Evolutionary conservation across 805 yeast genomes (phyloP).

Genomic region (Wickerhamiella cacticola): DNA sequence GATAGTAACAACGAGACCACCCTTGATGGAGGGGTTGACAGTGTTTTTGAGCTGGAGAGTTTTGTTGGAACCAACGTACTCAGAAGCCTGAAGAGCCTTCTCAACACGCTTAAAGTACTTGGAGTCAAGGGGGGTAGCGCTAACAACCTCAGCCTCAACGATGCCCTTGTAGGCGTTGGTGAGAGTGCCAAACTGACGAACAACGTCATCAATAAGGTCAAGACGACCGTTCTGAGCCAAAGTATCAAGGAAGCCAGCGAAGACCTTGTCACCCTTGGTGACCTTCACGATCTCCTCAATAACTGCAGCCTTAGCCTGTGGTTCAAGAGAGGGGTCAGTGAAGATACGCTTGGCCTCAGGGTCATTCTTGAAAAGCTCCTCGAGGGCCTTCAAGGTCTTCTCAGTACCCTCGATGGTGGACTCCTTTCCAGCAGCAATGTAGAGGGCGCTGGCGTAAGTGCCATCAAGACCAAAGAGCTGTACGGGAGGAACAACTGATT

Average conservation of each 20-base stretch:
- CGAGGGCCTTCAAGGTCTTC: constrained; percentile 49
- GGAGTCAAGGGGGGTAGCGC: constrained; percentile 71
- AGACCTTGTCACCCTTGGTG: constrained; percentile 52
- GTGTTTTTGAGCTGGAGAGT: constrained; percentile 71
- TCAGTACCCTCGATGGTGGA: constrained; percentile 61
- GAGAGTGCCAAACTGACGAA: constrained; percentile 59
- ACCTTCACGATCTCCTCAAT: constrained; percentile 43
- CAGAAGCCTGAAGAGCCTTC: constrained; percentile 62
- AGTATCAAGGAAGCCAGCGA: constrained; percentile 67
- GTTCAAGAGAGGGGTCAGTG: constrained; percentile 71
- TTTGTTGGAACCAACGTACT: constrained; percentile 75
- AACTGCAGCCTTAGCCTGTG: constrained; percentile 59
- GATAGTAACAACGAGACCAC: constrained; percentile 91
- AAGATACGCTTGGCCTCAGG: constrained; percentile 49
- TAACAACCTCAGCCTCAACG: constrained; percentile 85
- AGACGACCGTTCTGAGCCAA: constrained; percentile 93
- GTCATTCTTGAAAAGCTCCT: constrained; percentile 47
- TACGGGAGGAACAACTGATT: constrained; percentile 71
- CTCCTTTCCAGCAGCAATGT: constrained; percentile 78
- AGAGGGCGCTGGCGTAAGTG: constrained; percentile 90
- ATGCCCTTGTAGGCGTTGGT: constrained; percentile 84
- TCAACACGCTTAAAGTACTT: constrained; percentile 68
- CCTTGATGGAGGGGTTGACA: constrained; percentile 82
- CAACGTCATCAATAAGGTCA: constrained; percentile 50
- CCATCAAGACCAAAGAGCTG: constrained; percentile 94